phyloP scores from a whole-genome alignment of 2,329 filamentous ascomycete species.

The Dactylonectria estremocensis region DNA sequence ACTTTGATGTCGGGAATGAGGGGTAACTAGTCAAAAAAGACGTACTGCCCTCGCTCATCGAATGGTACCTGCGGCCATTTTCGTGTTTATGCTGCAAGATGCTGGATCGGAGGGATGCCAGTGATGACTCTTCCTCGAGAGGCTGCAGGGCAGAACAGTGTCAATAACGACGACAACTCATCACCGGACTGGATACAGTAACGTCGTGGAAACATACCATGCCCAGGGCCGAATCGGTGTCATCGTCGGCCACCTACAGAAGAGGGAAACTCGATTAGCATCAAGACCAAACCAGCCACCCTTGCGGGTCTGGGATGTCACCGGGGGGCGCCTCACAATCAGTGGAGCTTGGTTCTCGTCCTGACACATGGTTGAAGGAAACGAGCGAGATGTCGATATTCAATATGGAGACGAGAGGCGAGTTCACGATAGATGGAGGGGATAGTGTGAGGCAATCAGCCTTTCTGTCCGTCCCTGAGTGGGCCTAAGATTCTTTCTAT shows the following conservation, averaged over 20 bases:
- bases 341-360: slow-evolving; percentile 1
- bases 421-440: neutral
- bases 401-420: slow-evolving; percentile 1
- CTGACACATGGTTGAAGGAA: neutral
- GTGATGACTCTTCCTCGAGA: slow-evolving; percentile 28
- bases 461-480: neutral
- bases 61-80: slow-evolving; percentile 47
- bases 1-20: neutral
- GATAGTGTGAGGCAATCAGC: neutral
- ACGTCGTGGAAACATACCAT: slow-evolving; percentile 11
- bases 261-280: neutral
- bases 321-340: neutral
- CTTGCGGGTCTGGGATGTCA: slow-evolving; percentile 5
- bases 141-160: neutral
- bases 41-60: slow-evolving; percentile 47
- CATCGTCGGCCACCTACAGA: slow-evolving; percentile 16
- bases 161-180: neutral
- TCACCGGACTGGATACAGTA: neutral
- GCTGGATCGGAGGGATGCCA: slow-evolving; percentile 30
- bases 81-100: slow-evolving; percentile 39
- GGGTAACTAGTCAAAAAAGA: neutral
- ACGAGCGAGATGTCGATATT: neutral
- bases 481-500: neutral
- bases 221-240: slow-evolving; percentile 19
- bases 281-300: neutral